Evolutionary conservation across 495 filamentous ascomycete species (phyloP).

Genomic region (Hypoxylon cercidicola): DNA sequence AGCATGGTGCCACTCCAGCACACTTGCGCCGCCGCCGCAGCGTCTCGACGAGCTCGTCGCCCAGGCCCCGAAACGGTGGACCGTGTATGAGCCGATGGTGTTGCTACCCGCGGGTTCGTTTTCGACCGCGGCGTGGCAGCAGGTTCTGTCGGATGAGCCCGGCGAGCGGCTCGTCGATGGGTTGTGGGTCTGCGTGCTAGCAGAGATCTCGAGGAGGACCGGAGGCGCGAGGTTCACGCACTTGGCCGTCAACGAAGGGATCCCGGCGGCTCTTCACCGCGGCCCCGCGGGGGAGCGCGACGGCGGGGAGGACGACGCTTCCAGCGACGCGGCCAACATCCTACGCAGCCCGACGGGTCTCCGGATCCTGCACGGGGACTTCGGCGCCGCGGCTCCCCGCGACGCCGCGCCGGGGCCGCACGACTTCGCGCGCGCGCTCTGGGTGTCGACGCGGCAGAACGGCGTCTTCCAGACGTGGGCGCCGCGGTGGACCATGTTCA

Average conservation of each 20-base stretch:
- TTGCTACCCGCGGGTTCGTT: constrained; percentile 73
- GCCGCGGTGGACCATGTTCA: constrained; percentile 91
- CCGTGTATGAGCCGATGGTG: constrained; percentile 74
- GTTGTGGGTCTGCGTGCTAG: constrained; percentile 62
- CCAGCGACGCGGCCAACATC: constrained; percentile 61
- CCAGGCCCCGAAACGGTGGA: constrained; percentile 70
- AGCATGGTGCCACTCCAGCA: constrained; percentile 41
- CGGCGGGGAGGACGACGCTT: background rate
- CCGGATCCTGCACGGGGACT: constrained; percentile 71
- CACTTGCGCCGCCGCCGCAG: background rate
- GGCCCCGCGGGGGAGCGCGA: background rate
- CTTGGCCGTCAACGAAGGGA: constrained; percentile 78
- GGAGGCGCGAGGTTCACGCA: constrained; percentile 64
- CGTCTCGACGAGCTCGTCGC: constrained; percentile 43
- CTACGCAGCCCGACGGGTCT: constrained; percentile 73
- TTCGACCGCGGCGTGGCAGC: constrained; percentile 56
- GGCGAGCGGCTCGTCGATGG: constrained; percentile 15
- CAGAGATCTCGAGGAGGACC: constrained; percentile 53
- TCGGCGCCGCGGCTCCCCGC: constrained; percentile 58
- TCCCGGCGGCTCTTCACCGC: constrained; percentile 55
- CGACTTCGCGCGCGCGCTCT: constrained; percentile 74
- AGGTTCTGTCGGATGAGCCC: constrained; percentile 47
- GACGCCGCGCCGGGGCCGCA: constrained; percentile 20
- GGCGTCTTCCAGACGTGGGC: constrained; percentile 87
- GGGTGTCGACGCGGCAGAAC: constrained; percentile 79